Conservation (phyloP, 2,329 filamentous ascomycete species). For the Monilinia polystroma region DNA sequence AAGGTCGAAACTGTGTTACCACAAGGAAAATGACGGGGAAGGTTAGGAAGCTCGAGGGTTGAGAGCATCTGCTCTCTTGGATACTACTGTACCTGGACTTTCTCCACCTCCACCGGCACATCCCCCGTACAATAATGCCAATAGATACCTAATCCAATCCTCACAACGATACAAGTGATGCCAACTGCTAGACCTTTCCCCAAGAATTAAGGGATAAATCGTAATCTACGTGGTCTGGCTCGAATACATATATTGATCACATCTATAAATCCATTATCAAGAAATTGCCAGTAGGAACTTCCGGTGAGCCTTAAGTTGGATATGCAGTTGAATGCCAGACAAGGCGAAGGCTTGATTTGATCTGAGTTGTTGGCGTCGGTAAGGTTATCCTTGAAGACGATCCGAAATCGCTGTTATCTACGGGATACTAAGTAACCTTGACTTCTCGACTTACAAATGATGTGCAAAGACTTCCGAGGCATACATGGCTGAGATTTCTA, state of each 20-base stretch:
- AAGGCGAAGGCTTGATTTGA: slow-evolving; percentile 11
- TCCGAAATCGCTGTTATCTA: slow-evolving; percentile 4
- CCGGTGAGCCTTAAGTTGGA: background rate
- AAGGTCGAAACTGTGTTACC: background rate
- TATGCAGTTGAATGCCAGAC: background rate
- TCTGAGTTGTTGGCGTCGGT: background rate
- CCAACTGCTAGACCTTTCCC: background rate
- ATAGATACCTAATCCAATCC: too few relatives aligned
- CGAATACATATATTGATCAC: slow-evolving; percentile 14
- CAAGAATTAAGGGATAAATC: background rate
- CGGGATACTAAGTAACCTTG: too few relatives aligned
- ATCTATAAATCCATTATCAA: background rate
- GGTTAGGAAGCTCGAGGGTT: background rate
- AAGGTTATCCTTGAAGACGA: background rate
- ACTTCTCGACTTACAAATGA: background rate
- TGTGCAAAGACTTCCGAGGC: background rate
- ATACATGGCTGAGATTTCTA: background rate
- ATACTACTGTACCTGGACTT: background rate
- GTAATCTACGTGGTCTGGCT: background rate
- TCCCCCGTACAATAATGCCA: background rate
- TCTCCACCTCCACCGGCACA: slow-evolving; percentile 5
- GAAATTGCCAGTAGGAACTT: slow-evolving; percentile 2
- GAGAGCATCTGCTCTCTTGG: background rate
- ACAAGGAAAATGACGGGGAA: background rate
- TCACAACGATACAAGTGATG: background rate